phyloP scores from a whole-genome alignment of 495 filamentous ascomycete species.

The Usnea hakonensis region DNA sequence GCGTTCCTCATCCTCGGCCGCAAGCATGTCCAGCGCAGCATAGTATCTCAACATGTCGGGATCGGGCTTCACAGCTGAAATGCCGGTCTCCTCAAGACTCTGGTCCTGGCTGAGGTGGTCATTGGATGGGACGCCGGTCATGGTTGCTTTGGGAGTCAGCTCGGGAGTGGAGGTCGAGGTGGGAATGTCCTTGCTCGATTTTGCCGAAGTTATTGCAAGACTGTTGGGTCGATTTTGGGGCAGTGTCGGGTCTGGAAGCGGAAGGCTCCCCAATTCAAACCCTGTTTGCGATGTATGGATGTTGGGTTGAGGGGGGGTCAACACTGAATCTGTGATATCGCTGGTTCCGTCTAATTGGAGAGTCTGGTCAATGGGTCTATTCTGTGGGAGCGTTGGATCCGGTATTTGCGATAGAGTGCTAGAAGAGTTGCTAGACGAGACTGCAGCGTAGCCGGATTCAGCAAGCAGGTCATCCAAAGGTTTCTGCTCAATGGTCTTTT shows the following conservation, averaged over 20 bases:
- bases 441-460: neutral
- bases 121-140: constrained; percentile 7
- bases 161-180: neutral
- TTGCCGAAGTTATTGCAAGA: neutral
- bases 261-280: neutral
- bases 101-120: constrained; percentile 31
- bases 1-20: constrained; percentile 56
- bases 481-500: neutral
- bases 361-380: neutral
- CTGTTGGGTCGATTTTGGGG: constrained; percentile 59
- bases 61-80: constrained; percentile 31
- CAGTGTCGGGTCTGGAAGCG: constrained; percentile 59
- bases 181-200: neutral
- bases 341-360: neutral
- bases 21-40: constrained; percentile 49
- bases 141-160: neutral
- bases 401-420: neutral
- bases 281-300: neutral
- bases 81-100: constrained; percentile 13
- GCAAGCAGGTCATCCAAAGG: neutral
- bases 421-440: neutral
- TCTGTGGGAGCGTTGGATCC: neutral
- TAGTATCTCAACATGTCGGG: constrained; percentile 38
- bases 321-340: neutral
- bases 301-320: no score